Percentiles rank a stretch among this genome's conserved stretches.
Evolutionary conservation across 2,329 filamentous ascomycete genomes (phyloP).

Genomic region (Biscogniauxia marginata): DNA sequence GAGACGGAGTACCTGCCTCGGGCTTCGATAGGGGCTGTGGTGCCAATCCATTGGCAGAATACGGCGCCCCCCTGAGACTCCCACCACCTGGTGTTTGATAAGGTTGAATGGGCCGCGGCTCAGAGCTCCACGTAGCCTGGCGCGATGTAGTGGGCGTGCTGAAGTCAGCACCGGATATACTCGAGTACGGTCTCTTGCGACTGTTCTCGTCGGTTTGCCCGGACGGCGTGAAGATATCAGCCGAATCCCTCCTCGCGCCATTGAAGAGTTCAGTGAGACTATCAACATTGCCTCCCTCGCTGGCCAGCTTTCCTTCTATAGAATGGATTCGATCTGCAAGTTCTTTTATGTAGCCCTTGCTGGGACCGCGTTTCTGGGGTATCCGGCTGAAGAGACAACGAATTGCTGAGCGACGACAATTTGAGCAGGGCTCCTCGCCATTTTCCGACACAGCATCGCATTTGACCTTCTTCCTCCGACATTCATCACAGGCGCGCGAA

Average conservation of each 20-base stretch:
- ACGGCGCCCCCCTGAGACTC: constrained; percentile 27
- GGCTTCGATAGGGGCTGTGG: constrained; percentile 44
- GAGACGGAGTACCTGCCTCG: constrained; percentile 33
- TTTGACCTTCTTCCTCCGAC: constrained; percentile 84
- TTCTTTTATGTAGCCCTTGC: constrained; percentile 95
- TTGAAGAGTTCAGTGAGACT: constrained; percentile 42
- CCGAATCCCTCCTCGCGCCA: constrained; percentile 36
- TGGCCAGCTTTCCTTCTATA: constrained; percentile 74
- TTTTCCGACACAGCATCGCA: constrained; percentile 79
- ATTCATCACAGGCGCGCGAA: constrained; percentile 86
- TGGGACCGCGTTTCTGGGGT: constrained; percentile 84
- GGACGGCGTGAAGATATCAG: constrained; percentile 54
- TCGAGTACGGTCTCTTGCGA: constrained; percentile 37
- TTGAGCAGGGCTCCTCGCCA: constrained; percentile 73
- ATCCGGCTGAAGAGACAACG: constrained; percentile 82
- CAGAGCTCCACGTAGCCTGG: constrained; percentile 47
- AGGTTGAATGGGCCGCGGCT: constrained; percentile 45
- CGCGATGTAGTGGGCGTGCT: constrained; percentile 41
- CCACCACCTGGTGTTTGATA: constrained; percentile 33
- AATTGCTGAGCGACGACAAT: constrained; percentile 75
- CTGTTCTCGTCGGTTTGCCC: constrained; percentile 39
- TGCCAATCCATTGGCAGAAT: constrained; percentile 43
- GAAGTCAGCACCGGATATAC: constrained; percentile 36
- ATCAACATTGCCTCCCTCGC: constrained; percentile 45
- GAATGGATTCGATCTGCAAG: constrained; percentile 80